Base-by-base conservation (phyloP, 768 basidiomycete genomes). In the Collybia mongolica region DNA sequence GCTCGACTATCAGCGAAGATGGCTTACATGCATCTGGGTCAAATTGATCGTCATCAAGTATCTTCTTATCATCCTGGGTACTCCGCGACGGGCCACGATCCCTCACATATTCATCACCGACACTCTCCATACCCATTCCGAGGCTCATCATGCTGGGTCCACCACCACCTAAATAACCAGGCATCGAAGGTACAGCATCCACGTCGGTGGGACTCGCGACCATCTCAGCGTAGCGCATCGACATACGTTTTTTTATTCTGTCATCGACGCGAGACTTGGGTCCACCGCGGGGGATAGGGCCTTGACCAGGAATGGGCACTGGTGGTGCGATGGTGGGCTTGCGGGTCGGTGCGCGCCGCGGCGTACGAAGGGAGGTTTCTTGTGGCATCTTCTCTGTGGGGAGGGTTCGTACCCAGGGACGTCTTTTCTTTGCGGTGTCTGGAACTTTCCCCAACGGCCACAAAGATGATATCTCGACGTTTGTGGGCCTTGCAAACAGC, bases 181-280 rank as follows among this genome's bases (percentile, higher is more conserved):
- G 86, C 15, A 87, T 67, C 1, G 81, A 68, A 3, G 90, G 86
- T 2, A 84, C 63, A 37, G 64, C 67, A 7, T 66, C 63, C 11
- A 74, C 65, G 43, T 81, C 77, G 2, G 82, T 84, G 5, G 87
- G 88, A n/a, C 78, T 72, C 1, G 87, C 87, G 48, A 60, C 56
- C 49, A 91, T 87, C 57, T 90, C 89, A 35, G 88, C 91, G 80
- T 90, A 97, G 65, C 94, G 85, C 80, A 87, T 90, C 14, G 93
- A 94, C 85, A 97, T 88, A 62, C 95, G 88, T 70, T 93, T 93
- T 80, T 93, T 93, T 69, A 97, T 93, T 73, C 90, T 93, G 78
- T 95, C 95, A 66, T 93, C 79, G 52, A 85, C 77, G 53, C 76
- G 72, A 52, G 78, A 75, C 62, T 77, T 84, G 63, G 77, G 74